Conservation (phyloP, 1,284 basidiomycete genomes). For the Sporisorium graminicola region DNA sequence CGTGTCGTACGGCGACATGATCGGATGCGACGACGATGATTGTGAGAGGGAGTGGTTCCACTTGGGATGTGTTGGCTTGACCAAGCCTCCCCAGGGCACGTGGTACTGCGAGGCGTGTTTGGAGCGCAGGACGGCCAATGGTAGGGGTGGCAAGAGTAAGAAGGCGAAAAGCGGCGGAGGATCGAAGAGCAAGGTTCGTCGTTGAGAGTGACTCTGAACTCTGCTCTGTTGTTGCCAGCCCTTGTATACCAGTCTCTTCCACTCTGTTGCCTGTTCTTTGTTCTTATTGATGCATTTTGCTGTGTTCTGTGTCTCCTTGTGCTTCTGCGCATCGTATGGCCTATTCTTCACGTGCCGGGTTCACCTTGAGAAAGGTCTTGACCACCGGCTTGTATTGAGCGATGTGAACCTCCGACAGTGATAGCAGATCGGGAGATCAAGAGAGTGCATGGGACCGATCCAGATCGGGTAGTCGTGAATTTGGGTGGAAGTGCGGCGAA, state of each 20-base stretch:
- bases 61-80: conserved; percentile 78
- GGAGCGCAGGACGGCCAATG: conserved; percentile 50
- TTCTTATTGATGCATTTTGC: background rate
- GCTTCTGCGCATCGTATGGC: background rate
- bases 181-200: conserved; percentile 36
- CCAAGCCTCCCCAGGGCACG: conserved; percentile 75
- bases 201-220: conserved; percentile 13
- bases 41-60: conserved; percentile 96
- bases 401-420: background rate
- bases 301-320: background rate
- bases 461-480: conserved; percentile 1
- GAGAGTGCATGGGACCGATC: background rate
- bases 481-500: conserved; percentile 19
- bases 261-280: background rate
- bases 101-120: conserved; percentile 78
- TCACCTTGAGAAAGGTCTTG: background rate
- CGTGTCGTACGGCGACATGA: conserved; percentile 94
- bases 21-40: conserved; percentile 89
- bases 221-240: background rate
- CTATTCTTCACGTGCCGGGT: background rate
- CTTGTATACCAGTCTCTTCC: background rate
- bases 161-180: conserved; percentile 34
- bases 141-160: conserved; percentile 34
- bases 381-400: background rate
- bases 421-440: background rate